Percentiles rank a stretch among this genome's conserved stretches.
Evolutionary conservation across 176 grass and related monocot genomes (phyloP).

Genomic region (Bromus sterilis): DNA sequence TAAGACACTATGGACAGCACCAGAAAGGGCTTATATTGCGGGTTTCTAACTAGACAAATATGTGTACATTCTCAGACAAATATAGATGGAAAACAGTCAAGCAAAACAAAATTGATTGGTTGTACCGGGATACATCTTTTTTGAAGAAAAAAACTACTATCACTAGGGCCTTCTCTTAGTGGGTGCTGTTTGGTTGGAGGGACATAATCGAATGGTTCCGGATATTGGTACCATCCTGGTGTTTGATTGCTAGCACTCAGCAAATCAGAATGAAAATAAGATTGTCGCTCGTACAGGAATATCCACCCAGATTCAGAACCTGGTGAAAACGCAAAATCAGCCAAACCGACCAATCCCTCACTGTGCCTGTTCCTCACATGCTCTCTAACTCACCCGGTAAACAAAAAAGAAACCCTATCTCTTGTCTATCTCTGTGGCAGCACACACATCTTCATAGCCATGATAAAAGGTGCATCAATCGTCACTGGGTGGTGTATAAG

Average conservation of each 20-base stretch:
- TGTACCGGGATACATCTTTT: background rate
- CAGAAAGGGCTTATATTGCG: background rate
- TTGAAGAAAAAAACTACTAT: background rate
- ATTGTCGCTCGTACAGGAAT: background rate
- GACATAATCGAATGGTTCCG: background rate
- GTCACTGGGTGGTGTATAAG: background rate
- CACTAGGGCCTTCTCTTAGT: background rate
- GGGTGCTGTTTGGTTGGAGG: no score
- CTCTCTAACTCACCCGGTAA: background rate
- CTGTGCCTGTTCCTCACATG: background rate
- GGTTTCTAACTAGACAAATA: no score
- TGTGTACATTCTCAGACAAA: no score
- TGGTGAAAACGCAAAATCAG: background rate
- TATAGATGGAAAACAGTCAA: background rate
- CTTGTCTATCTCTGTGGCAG: no score
- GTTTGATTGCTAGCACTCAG: background rate
- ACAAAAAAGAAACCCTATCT: no score
- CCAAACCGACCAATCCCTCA: background rate
- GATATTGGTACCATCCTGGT: background rate
- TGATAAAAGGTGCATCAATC: background rate
- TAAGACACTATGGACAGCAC: background rate
- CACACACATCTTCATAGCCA: no score
- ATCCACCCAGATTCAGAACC: background rate
- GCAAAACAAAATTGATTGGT: background rate
- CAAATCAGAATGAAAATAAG: background rate